Base-by-base conservation (phyloP, 1,284 basidiomycete genomes). In the Veloporphyrellus conicus region DNA sequence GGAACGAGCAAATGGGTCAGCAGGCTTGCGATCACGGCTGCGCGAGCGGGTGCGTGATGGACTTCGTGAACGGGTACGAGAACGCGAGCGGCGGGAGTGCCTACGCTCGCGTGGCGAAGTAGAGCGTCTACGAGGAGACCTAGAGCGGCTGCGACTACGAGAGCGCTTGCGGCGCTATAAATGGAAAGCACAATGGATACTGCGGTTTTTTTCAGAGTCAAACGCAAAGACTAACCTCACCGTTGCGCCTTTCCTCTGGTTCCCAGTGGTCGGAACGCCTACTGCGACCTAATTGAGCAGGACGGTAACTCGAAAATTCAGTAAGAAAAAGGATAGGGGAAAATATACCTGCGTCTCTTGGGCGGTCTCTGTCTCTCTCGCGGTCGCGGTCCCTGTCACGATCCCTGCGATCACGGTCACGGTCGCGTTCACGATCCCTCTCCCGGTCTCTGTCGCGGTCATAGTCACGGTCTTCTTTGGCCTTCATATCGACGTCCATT, bases 401-500 rank as follows among this genome's bases (percentile, higher is more conserved):
- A 56, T 64, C 71, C 52, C 66, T 69, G 54, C 71, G 72, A 55
- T 66, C 67, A 39, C 69, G 59, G 50, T 73, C 73, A 43, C 69
- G 67, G 54, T 72, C 70, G 44, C 70, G 66, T 45, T 76, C 74
- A 46, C 73, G 67, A 47, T 80, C 73, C 62, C 69, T 76, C 64
- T 68, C 75, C 47, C 73, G 67, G 36, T 71, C 71, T 59, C 70
- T 62, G 51, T 77, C 75, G 36, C 57, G 54, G 63, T 77, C 75
- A 42, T 81, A 82, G 25, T 86, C 84, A 8, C 72, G 67, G 33
- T 85, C 82, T 42, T 85, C 84, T 63, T 86, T 87, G 58, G 67
- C 71, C 67, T 84, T 84, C 84, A 86, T 87, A 54, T 87, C 86
- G 53, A 87, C 75, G 64, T 88, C 86, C 85, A 88, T 88, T 57